Evolutionary conservation across 2,329 filamentous ascomycete species (phyloP).

Genomic region (Colletotrichum phormii): DNA sequence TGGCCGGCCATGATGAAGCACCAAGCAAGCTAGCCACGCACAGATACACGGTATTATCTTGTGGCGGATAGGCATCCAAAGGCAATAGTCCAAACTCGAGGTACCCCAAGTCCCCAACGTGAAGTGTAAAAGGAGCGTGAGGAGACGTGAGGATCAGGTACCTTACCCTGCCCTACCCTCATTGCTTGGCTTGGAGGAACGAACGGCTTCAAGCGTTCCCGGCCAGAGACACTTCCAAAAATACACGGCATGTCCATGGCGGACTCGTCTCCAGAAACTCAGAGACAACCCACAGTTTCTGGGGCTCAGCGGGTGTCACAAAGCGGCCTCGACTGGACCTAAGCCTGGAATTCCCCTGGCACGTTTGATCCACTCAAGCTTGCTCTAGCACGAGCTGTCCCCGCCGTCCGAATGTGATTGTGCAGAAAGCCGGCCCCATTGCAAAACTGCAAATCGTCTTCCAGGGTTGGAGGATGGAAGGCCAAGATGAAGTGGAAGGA

Average conservation of each 20-base stretch:
- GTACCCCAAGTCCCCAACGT: background rate
- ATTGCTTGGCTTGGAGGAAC: slow-evolving; percentile 5
- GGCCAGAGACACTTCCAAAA: slow-evolving; percentile 9
- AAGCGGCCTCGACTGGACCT: slow-evolving; percentile 7
- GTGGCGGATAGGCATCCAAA: background rate
- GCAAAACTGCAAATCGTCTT: background rate
- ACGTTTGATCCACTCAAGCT: slow-evolving; percentile 13
- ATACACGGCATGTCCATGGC: slow-evolving; percentile 12
- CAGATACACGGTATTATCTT: background rate
- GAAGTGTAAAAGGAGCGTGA: too few relatives aligned
- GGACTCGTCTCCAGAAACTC: background rate
- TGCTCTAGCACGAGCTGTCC: slow-evolving; percentile 13
- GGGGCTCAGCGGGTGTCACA: slow-evolving; percentile 22
- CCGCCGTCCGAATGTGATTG: slow-evolving; percentile 10
- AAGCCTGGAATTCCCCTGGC: slow-evolving; percentile 9
- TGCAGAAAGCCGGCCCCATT: background rate
- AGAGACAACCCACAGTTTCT: slow-evolving; percentile 8
- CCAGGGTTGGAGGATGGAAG: slow-evolving; percentile 1
- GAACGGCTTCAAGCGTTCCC: slow-evolving; percentile 24
- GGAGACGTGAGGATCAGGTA: background rate
- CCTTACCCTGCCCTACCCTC: background rate
- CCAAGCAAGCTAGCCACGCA: background rate
- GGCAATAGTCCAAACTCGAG: background rate
- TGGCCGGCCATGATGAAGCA: background rate
- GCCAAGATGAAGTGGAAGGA: background rate